Evolutionary conservation across 2,329 filamentous ascomycete species (phyloP), one percentile per base, ranked within the genome.

Genomic region (Aspergillus sclerotialis): DNA sequence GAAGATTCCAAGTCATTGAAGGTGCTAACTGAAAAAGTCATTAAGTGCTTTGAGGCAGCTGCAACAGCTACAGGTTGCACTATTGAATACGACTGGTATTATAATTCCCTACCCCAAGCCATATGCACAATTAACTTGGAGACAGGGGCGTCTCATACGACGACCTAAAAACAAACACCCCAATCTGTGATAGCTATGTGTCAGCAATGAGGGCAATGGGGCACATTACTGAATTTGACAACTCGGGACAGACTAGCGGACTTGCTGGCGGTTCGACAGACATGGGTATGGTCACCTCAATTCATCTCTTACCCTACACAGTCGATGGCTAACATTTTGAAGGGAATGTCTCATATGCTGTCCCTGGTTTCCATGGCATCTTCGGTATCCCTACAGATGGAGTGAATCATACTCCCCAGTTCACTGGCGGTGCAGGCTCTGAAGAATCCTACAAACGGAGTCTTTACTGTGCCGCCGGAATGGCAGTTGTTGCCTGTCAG

Each of bases 371-470:
- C 39, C 25, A 56, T 46, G 27, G 49, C 13, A 33, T 66, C 63
- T 42, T 78, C 37, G 59, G 56, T 11, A 64, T 72, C 3, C 65
- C 68, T 0, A 57, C 60, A 3, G 59, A 62, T 2, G 64, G 63
- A 1, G 67, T 70, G 0, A 73, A 73, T 12, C 75, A 75, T 39
- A 79, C 66, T 6, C 65, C 68, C 0, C 65, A 68, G 0, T 80
- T 75, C 43, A 68, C 71, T 7, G 53, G 58, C 3, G 68, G 72
- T 0, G 65, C 72, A 0, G 71, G 72, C 4, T 75, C 68, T 0
- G 58, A 55, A 15, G 60, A 61, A 11, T 68, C 69, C 0, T 73
- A 73, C 36, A 52, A 65, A 17, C 60, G 65, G 28, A 61, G 69
- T 0, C 38, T 55, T 4, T 38, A 37, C 3, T 56, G 52, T 35